Evolutionary conservation across 805 yeast species (phyloP), one percentile per base, ranked within the genome.

Genomic region (Saccharomyces eubayanus): DNA sequence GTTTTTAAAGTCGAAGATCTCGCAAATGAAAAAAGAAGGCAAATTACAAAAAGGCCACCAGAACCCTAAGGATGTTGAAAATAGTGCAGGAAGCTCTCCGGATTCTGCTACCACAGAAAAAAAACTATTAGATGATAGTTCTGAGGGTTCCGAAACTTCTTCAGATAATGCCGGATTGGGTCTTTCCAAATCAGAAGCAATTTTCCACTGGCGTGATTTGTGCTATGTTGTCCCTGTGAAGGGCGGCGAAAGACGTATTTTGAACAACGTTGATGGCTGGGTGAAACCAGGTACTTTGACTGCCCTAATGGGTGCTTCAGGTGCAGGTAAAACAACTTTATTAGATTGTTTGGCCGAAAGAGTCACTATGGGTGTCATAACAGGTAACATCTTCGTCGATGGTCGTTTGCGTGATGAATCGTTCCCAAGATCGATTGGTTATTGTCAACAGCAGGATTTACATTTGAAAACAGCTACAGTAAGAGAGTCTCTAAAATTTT

Each of bases 241-340:
- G 60, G 67, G 67, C 28, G 84, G 77, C 54, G 70, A 77, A 45
- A 72, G 87, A 62, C 72, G 81, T 53, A 76, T 84, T 57, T 68
- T 84, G 61, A 72, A 73, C 54, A 75, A 76, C 55, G 84, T 84
- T 53, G 84, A 81, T 64, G 89, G 89, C 36, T 84, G 84, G 83
- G 87, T 84, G 45, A 81, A 82, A 62, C 88, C 88, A 6, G 87
- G 87, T 56, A 82, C 85, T 46, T 70, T 84, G 64, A 84, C 88
- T 50, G 89, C 89, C 1, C 65, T 80, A 52, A 79, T 80, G 83
- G 85, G 86, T 56, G 81, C 82, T 11, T 79, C 86, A 45, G 87
- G 87, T 68, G 87, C 88, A 51, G 88, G 88, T 72, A 83, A 83
- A 64, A 83, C 88, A n/a, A 83, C 87, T 2, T 70, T 83, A 55